Base-by-base conservation (phyloP, 805 yeast genomes). In the Middelhovenomyces tepae region DNA sequence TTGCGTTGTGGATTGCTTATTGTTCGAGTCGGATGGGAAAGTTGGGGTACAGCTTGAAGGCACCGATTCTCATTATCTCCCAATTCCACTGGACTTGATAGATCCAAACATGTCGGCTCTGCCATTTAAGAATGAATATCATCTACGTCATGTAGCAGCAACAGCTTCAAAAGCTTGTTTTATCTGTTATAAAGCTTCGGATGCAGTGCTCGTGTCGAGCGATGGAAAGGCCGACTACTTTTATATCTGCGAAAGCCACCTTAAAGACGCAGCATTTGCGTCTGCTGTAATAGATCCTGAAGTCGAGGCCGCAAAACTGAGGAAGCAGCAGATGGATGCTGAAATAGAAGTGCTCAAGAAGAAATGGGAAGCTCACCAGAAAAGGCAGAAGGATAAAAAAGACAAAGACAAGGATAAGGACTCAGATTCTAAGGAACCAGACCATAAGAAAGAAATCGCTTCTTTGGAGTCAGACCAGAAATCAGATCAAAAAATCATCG, bases 161-260 rank as follows among this genome's bases (percentile, higher is more conserved):
- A 37, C 51, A 9, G 62, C 64, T 35, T 43, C 65, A 23, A 61
- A 60, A 42, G 60, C 78, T 1, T 74, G 80, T 44, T 44, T 48
- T 26, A 50, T 73, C 9, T 74, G 80, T 57, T 71, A 62, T 50
- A 67, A 68, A 38, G 76, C 79, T 1, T 57, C 75, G 1, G 32
- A 56, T 3, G 54, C 60, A 1, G 80, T 74, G 16, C 52, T 74
- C 32, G 58, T 73, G 7, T 56, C 69, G 7, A 57, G 59, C 17
- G 65, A 61, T 36, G 65, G 65, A 27, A 55, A 48, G 13, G 44
- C 54, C 3, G 80, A 75, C 46, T 69, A 63, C 47, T 70, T 75
- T 48, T 74, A 71, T 46, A 56, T 62, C 1, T 75, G 80, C 47
- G 58, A 60, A 17, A 35, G 57, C 10, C 80, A 74, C 49, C 51